Base-by-base conservation (phyloP, 371 early-diverging fungal species). In the Basidiobolus heterosporus region DNA sequence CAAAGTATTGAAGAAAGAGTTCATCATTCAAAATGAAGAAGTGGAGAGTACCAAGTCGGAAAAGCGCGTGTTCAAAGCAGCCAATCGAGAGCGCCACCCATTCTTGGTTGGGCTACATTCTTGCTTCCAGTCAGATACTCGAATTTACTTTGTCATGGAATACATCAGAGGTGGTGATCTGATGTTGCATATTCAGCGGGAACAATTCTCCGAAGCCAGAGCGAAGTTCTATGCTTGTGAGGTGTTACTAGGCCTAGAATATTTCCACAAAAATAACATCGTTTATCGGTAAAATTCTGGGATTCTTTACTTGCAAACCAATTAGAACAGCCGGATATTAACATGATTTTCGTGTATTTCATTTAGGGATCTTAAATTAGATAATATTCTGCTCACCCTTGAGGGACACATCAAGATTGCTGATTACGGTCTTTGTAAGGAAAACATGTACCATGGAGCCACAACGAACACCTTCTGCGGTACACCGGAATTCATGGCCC, bases 401-500 rank as follows among this genome's bases (percentile, higher is more conserved):
- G 82, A 88, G 52, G 99, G 99, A 1, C 98, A 98, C 60, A 84
- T 98, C 61, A 96, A 95, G 70, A 72, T 99, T 44, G 91, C 95
- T 15, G 99, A 99, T 64, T 98, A 94, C 68, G 99, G 99, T 21
- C 71, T 98, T 46, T 96, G 97, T 74, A 91, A 98, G 71, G 85
- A 89, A 56, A 77, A 82, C 53, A 92, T 98, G 85, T 65, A 74
- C 45, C 75, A 78, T 48, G 84, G 88, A 15, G 66, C 72, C 38
- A 80, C 75, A 0, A 88, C 91, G 24, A 69, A 76, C 57, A 95
- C 96, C 0, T 91, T 98, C 62, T 96, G 96, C 64, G 99, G 99
- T 36, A 99, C 99, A 15, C 98, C 99, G 13, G 99, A 98, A 65
- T 99, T 92, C 59, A 94, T 99, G 91, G 98, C 99, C 2, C 99